Conservation (phyloP, 73 alveolate genomes). For the Breviolum minutum region DNA sequence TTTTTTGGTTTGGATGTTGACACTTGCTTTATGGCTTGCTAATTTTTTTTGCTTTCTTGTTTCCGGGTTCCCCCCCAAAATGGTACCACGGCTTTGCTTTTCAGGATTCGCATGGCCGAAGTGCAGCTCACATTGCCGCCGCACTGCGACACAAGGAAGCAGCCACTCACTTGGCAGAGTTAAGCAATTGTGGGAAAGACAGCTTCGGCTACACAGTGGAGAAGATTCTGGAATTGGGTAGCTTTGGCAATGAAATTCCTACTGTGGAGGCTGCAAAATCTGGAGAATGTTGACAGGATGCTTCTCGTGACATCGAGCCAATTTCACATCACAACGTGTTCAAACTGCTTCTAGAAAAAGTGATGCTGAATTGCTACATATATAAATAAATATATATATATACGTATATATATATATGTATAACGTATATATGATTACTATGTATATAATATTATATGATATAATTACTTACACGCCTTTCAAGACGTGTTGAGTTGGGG, state of each 20-base stretch:
- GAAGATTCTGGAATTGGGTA: neutral
- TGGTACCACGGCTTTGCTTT: neutral
- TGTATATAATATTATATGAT: no score
- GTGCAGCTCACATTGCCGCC: constrained; percentile 55
- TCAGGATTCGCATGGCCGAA: constrained; percentile 69
- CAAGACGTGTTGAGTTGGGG: no score
- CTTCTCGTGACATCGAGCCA: no score
- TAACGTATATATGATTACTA: no score
- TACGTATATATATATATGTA: no score
- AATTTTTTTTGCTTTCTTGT: neutral
- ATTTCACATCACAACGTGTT: no score
- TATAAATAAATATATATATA: no score
- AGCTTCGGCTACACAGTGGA: constrained; percentile 54
- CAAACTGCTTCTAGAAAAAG: no score
- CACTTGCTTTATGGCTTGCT: neutral
- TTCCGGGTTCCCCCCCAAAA: neutral
- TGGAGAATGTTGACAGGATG: no score
- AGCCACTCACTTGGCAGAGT: neutral
- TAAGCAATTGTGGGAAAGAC: neutral
- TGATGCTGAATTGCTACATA: no score
- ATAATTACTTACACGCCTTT: no score
- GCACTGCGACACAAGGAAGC: neutral
- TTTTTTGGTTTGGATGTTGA: no score
- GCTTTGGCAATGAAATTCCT: neutral
- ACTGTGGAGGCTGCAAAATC: neutral